phyloP scores from a whole-genome alignment of 768 basidiomycete genomes.

The Psilocybe azurescens region DNA sequence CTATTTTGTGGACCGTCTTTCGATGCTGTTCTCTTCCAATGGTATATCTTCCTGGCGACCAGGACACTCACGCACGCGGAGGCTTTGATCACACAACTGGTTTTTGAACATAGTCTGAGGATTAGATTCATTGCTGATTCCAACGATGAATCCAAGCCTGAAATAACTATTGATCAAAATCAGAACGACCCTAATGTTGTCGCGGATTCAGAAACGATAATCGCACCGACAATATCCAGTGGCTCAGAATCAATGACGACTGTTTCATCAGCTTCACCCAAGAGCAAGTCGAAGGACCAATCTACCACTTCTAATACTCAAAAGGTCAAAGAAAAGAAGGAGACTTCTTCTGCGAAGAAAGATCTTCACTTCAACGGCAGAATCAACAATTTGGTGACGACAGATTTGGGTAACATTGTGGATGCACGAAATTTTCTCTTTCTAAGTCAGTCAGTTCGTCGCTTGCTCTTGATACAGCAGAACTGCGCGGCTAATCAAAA shows the following conservation, averaged over 20 bases:
- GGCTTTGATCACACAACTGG: conserved; percentile 44
- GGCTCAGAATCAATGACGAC: too few relatives aligned
- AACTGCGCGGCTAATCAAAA: not conserved
- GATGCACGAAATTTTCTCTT: conserved; percentile 40
- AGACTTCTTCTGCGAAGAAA: not conserved
- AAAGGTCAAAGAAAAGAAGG: conserved; percentile 17
- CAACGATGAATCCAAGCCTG: not conserved
- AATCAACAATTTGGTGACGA: conserved; percentile 78
- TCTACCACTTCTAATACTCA: conserved; percentile 53
- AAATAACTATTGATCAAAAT: conserved; percentile 37
- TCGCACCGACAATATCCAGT: conserved; percentile 45
- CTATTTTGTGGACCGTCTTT: conserved; percentile 55
- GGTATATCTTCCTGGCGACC: conserved; percentile 56
- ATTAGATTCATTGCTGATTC: conserved; percentile 60
- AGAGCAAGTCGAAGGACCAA: too few relatives aligned
- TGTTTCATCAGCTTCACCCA: too few relatives aligned
- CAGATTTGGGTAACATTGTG: conserved; percentile 53
- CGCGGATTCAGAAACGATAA: conserved; percentile 53
- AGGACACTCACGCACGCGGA: conserved; percentile 47
- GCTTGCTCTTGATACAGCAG: not conserved
- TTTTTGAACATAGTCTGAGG: conserved; percentile 54
- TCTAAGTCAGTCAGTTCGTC: conserved; percentile 19
- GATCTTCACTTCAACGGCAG: conserved; percentile 62
- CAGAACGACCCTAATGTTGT: conserved; percentile 42
- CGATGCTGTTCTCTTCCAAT: conserved; percentile 52